A percentile compares a stretch with the other conserved stretches of the same genome.
Conservation (phyloP, 768 basidiomycete species). For the Pleurotus tuber-regium region DNA sequence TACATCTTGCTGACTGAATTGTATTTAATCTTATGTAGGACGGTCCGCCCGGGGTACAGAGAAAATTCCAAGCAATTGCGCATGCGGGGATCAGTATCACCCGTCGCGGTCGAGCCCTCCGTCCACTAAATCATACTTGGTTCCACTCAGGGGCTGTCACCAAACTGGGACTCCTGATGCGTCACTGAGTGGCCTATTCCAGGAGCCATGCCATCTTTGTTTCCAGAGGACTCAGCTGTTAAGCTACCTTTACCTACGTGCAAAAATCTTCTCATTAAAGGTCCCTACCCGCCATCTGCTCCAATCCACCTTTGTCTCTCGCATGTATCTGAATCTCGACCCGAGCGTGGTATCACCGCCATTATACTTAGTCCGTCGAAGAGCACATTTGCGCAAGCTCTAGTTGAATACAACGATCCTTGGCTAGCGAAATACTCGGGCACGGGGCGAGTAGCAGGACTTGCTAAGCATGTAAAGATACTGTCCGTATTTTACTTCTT, state of each 20-base stretch:
- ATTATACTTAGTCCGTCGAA: constrained; percentile 53
- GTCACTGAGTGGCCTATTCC: too few species aligned
- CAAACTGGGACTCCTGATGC: too few species aligned
- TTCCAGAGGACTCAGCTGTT: constrained; percentile 27
- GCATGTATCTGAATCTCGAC: constrained; percentile 29
- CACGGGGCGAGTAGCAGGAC: constrained; percentile 30
- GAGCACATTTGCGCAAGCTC: constrained; percentile 37
- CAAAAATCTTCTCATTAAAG: constrained; percentile 58
- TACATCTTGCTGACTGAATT: too few species aligned
- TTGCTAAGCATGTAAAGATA: constrained; percentile 45
- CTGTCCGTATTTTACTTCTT: too few species aligned
- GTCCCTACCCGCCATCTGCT: constrained; percentile 63
- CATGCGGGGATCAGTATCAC: too few species aligned
- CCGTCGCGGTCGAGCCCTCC: too few species aligned
- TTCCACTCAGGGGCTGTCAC: too few species aligned
- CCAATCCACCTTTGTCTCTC: constrained; percentile 69
- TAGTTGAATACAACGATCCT: constrained; percentile 51
- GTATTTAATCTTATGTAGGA: too few species aligned
- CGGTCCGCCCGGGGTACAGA: too few species aligned
- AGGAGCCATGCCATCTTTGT: constrained; percentile 32
- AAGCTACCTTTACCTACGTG: constrained; percentile 53
- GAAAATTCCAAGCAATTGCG: too few species aligned
- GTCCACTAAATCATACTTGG: too few species aligned
- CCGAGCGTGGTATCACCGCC: constrained; percentile 25
- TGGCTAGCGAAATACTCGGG: constrained; percentile 47